Evolutionary conservation across 305 asterid species (phyloP).

Genomic region (Solanum chacoense): DNA sequence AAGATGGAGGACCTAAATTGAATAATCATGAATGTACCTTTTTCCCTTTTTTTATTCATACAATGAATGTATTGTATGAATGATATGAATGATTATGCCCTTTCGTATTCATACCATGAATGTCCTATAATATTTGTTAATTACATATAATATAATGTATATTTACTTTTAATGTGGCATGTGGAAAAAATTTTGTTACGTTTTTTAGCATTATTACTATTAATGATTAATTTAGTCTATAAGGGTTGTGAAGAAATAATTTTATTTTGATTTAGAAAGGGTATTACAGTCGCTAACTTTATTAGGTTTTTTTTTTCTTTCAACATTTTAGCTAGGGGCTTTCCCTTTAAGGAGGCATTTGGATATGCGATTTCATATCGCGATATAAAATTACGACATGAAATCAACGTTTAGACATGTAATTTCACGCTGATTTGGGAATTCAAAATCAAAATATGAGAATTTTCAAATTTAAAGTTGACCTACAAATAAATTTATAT

Average conservation of each 20-base stretch:
- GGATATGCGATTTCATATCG: background rate
- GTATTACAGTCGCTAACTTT: background rate
- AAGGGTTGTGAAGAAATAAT: background rate
- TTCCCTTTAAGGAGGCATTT: background rate
- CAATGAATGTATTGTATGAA: background rate
- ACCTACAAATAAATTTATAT: background rate
- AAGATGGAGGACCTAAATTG: background rate
- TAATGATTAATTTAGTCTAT: background rate
- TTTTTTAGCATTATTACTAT: background rate
- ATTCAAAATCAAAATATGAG: background rate
- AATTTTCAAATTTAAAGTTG: background rate
- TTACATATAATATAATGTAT: too few relatives aligned
- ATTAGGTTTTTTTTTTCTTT: background rate
- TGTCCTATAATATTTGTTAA: too few relatives aligned
- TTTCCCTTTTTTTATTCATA: background rate
- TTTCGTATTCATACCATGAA: too few relatives aligned
- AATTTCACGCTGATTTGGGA: background rate
- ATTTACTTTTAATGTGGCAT: background rate
- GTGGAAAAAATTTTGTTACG: too few relatives aligned
- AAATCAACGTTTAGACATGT: background rate
- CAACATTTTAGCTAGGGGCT: background rate
- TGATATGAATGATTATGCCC: background rate
- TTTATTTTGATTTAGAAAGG: background rate
- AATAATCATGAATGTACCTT: too few relatives aligned
- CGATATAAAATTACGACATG: background rate